Percentiles rank a stretch among this genome's conserved stretches.
Evolutionary conservation across 441 rosid species (phyloP).

Genomic region (Lepidium campestre): DNA sequence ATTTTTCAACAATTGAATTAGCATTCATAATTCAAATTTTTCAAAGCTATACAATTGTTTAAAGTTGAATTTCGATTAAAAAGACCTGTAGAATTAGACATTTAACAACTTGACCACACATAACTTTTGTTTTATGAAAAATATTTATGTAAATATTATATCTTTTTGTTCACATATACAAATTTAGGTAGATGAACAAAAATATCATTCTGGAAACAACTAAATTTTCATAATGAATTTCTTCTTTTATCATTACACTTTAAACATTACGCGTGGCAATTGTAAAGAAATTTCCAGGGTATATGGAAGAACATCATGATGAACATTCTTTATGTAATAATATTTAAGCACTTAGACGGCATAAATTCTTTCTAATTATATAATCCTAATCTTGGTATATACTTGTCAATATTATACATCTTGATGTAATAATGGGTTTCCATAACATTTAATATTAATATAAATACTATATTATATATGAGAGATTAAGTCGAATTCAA

Average conservation of each 20-base stretch:
- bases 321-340: conserved; percentile 5
- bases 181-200: background rate
- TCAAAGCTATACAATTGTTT: too few relatives aligned
- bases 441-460: background rate
- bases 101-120: too few relatives aligned
- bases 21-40: too few relatives aligned
- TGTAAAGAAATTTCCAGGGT: conserved; percentile 6
- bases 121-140: too few relatives aligned
- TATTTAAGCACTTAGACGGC: conserved; percentile 12
- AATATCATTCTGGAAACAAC: conserved; percentile 6
- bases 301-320: conserved; percentile 17
- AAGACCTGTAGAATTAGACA: too few relatives aligned
- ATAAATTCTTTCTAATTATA: conserved; percentile 20
- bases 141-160: too few relatives aligned
- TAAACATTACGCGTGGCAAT: conserved; percentile 12
- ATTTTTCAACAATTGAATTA: too few relatives aligned
- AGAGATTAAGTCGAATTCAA: conserved; percentile 19
- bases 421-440: background rate
- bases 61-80: too few relatives aligned
- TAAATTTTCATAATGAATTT: conserved; percentile 7
- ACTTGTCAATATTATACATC: background rate
- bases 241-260: conserved; percentile 4
- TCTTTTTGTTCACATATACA: background rate
- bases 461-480: background rate
- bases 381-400: background rate